Evolutionary conservation across 805 yeast species (phyloP), one percentile per base, ranked within the genome.

Genomic region (Blastobotrys chiropterorum): DNA sequence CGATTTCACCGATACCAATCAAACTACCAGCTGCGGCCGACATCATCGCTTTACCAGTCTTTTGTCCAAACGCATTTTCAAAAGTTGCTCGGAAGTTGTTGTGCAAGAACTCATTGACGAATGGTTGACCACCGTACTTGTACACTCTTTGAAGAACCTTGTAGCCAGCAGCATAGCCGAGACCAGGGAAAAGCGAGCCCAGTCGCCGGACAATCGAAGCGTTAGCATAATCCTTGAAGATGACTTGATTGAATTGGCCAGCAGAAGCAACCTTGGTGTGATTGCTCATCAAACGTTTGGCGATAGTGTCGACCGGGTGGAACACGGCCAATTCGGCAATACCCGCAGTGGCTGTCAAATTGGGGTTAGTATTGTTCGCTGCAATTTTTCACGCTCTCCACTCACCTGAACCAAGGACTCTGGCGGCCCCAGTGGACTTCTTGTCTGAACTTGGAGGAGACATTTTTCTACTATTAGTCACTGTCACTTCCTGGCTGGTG

Each of bases 71-170:
- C 41, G 77, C 72, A 54, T 74, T 71, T 60, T 92, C 96, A 68
- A 82, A 94, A 51, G 76, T 67, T 44, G 77, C 72, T 65, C 79
- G 81, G 75, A 81, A 87, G 74, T 88, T 85, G 59, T 77, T 76
- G 62, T 86, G 80, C 67, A 94, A 77, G 66, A 83, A 88, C 72
- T 94, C 99, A 67, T 94, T 94, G 58, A 92, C 99, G 67, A 89
- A 90, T 46, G 99, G 99, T 75, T 94, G 99, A 48, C 99, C 99
- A 66, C 99, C 98, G 69, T 94, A 94, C 73, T 94, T 94, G 80
- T 94, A 94, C 51, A 94, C 97, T 75, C 99, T 83, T 74, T 94
- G 99, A 61, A 92, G 75, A 61, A 94, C 85, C 66, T 94, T 94
- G 78, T 94, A 94, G 59, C 90, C 87, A 46, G 99, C 98, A 57